Evolutionary conservation across 768 basidiomycete genomes (phyloP).

Genomic region (Boletales sp.): DNA sequence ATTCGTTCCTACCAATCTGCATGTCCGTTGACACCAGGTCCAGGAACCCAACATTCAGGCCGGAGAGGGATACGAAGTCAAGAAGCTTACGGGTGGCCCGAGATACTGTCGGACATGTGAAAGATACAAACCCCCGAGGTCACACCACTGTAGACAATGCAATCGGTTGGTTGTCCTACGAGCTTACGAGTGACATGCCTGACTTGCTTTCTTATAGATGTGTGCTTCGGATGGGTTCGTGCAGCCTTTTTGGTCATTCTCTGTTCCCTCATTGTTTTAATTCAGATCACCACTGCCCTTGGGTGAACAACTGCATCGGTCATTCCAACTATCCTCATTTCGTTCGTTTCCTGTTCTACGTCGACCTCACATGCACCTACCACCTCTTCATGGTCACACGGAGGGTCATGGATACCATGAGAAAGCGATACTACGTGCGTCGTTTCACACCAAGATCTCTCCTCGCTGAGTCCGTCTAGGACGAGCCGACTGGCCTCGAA

Average conservation of each 20-base stretch:
- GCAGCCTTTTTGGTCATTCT: background rate
- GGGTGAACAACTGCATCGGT: slow-evolving; percentile 94
- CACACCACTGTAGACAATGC: slow-evolving; percentile 93
- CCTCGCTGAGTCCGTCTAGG: slow-evolving; percentile 38
- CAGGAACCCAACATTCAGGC: slow-evolving; percentile 67
- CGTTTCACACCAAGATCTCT: background rate
- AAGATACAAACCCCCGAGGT: slow-evolving; percentile 79
- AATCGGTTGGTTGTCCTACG: slow-evolving; percentile 51
- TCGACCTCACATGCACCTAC: slow-evolving; percentile 86
- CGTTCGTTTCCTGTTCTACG: slow-evolving; percentile 88
- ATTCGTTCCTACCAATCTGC: background rate
- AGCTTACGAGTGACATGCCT: background rate
- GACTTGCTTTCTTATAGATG: slow-evolving; percentile 44
- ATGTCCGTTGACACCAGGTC: slow-evolving; percentile 1
- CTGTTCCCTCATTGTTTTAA: slow-evolving; percentile 3
- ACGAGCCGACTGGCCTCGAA: slow-evolving; percentile 63
- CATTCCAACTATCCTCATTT: slow-evolving; percentile 88
- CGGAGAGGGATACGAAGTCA: slow-evolving; percentile 81
- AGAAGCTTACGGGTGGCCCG: slow-evolving; percentile 78
- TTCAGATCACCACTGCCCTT: slow-evolving; percentile 86
- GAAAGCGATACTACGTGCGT: slow-evolving; percentile 51
- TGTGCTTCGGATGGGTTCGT: slow-evolving; percentile 84
- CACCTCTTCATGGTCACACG: slow-evolving; percentile 80
- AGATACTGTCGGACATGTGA: slow-evolving; percentile 86
- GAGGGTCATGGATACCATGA: slow-evolving; percentile 51